These are phyloP conservation scores for Penicillium sp. DNA, from an alignment of 2,329 filamentous ascomycete species.

Conservation along the genomic window DNA sequence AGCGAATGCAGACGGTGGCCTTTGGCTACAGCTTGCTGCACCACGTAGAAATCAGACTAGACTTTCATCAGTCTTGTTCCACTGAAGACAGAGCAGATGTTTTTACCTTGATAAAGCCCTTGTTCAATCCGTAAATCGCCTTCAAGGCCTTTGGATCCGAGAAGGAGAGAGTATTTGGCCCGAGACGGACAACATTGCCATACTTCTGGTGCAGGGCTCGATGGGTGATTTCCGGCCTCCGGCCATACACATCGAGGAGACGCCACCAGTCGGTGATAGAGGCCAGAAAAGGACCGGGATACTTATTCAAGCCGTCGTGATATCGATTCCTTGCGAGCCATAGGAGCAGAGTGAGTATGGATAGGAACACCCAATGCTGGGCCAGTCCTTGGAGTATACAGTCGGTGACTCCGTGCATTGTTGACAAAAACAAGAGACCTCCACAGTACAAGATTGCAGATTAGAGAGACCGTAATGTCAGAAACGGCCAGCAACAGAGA, in stretches of 20 bases:
- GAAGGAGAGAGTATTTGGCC: conserved; percentile 67
- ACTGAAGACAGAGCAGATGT: background rate
- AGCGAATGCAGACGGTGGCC: conserved; percentile 15
- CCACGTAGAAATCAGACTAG: conserved; percentile 17
- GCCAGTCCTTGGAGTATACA: conserved; percentile 6
- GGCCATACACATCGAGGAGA: conserved; percentile 60
- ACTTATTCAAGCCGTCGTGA: conserved; percentile 7
- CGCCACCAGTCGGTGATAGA: conserved; percentile 68
- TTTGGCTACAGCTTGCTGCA: conserved; percentile 15
- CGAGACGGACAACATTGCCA: conserved; percentile 68
- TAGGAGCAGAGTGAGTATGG: conserved; percentile 1
- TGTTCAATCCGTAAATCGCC: conserved; percentile 74
- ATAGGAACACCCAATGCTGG: conserved; percentile 8
- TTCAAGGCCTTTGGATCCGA: conserved; percentile 62
- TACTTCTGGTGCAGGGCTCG: conserved; percentile 62
- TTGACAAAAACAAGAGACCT: background rate
- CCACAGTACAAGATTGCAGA: background rate
- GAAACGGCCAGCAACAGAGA: background rate
- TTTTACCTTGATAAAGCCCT: conserved; percentile 67
- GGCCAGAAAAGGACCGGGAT: conserved; percentile 63
- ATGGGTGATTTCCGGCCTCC: conserved; percentile 62
- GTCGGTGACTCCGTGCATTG: conserved; percentile 13
- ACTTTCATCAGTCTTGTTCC: background rate
- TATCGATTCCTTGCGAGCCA: conserved; percentile 11
- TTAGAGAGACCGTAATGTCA: background rate